Percentiles rank a stretch among this genome's conserved stretches.
Conservation (phyloP, 495 filamentous ascomycete genomes). For the Pyrenula aspistea region DNA sequence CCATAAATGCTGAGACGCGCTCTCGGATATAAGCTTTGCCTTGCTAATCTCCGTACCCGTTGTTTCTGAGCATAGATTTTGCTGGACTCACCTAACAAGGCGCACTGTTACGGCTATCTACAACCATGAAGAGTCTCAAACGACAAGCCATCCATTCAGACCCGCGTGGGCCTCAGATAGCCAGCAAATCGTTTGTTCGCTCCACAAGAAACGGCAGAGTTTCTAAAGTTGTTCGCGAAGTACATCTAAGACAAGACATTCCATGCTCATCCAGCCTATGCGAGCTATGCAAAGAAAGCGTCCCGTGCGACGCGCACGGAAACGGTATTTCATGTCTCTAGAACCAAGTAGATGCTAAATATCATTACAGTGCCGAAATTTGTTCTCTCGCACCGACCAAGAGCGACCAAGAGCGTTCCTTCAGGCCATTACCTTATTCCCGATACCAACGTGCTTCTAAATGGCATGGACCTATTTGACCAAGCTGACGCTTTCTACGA, state of each 20-base stretch:
- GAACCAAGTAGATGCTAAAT: conserved; percentile 7
- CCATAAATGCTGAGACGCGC: too few relatives aligned
- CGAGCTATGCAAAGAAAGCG: conserved; percentile 51
- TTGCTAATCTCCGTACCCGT: too few relatives aligned
- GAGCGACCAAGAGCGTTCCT: conserved; percentile 67
- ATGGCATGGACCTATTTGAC: conserved; percentile 93
- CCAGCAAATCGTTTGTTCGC: conserved; percentile 84
- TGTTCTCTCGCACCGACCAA: conserved; percentile 76
- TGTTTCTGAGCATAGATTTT: too few relatives aligned
- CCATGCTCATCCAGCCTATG: conserved; percentile 93
- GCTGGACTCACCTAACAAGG: too few relatives aligned
- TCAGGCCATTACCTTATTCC: conserved; percentile 91
- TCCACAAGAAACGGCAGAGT: conserved; percentile 93
- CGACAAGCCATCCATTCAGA: conserved; percentile 52
- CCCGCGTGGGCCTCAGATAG: conserved; percentile 60
- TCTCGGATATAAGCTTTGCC: too few relatives aligned
- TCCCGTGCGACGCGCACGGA: conserved; percentile 67
- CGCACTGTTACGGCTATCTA: neutral
- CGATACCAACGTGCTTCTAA: conserved; percentile 92
- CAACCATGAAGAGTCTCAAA: conserved; percentile 81
- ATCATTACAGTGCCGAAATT: conserved; percentile 27
- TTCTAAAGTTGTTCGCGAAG: conserved; percentile 93
- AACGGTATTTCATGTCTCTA: conserved; percentile 37
- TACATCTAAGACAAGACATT: conserved; percentile 92
- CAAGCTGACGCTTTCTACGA: conserved; percentile 86